These are phyloP conservation scores for Taphrina confusa DNA, from an alignment of 1,139 yeast species.

Conservation along the genomic window DNA sequence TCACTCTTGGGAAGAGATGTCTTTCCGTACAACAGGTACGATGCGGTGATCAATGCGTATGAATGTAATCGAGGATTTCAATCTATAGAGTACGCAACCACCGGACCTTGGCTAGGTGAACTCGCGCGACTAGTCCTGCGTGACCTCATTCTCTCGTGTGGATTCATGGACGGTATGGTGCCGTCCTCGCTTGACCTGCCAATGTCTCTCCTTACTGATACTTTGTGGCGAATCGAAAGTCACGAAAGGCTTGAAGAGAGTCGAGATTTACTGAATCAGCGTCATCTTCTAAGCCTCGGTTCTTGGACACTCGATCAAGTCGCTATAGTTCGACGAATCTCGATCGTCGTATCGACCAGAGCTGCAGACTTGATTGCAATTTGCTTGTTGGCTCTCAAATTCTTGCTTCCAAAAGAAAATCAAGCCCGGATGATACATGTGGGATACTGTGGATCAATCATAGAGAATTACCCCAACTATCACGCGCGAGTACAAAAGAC, in stretches of 20 bases:
- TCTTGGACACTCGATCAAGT: constrained; percentile 40
- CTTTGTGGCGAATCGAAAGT: constrained; percentile 44
- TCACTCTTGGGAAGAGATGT: constrained; percentile 45
- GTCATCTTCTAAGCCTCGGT: constrained; percentile 40
- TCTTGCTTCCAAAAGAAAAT: constrained; percentile 49
- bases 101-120: constrained; percentile 89
- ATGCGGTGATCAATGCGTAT: constrained; percentile 61
- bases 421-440: constrained; percentile 48
- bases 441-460: constrained; percentile 87
- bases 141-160: constrained; percentile 46
- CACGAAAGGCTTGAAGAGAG: constrained; percentile 41
- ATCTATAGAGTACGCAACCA: constrained; percentile 79
- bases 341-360: constrained; percentile 70
- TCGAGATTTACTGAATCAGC: constrained; percentile 38
- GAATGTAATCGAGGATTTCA: constrained; percentile 79
- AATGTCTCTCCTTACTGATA: constrained; percentile 43
- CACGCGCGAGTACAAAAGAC: constrained; percentile 52
- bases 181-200: constrained; percentile 43
- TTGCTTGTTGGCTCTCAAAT: constrained; percentile 60
- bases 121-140: constrained; percentile 67
- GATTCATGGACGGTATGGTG: constrained; percentile 56
- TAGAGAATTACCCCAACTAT: constrained; percentile 83
- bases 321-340: constrained; percentile 60
- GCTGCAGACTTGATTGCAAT: constrained; percentile 81
- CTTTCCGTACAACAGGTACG: constrained; percentile 74